These are phyloP conservation scores for Pyrenochaeta sp. DNA, from an alignment of 2,329 filamentous ascomycete genomes.

Conservation along the genomic window DNA sequence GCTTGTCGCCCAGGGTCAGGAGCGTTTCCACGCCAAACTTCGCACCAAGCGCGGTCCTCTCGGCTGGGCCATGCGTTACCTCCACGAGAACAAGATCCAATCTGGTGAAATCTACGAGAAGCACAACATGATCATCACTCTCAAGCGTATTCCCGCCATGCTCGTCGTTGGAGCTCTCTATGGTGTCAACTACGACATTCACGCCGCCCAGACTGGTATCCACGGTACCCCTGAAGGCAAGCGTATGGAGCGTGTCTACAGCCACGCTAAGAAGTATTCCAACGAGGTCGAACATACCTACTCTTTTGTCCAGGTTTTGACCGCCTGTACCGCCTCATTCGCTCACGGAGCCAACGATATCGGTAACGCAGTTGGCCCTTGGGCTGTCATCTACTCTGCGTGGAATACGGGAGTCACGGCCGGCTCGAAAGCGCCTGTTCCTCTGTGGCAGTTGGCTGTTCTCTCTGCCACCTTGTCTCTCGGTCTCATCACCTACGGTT, in stretches of 20 bases:
- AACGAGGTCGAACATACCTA: constrained; percentile 50
- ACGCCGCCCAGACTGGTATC: constrained; percentile 75
- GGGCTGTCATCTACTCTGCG: constrained; percentile 48
- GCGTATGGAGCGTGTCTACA: constrained; percentile 74
- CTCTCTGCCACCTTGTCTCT: constrained; percentile 67
- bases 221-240: constrained; percentile 74
- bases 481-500: constrained; percentile 77
- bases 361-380: constrained; percentile 47
- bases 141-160: constrained; percentile 73
- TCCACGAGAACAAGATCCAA: constrained; percentile 76
- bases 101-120: constrained; percentile 76
- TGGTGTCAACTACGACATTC: constrained; percentile 82
- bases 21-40: constrained; percentile 69
- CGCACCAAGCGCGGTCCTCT: constrained; percentile 69
- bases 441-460: constrained; percentile 79
- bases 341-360: constrained; percentile 66
- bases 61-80: constrained; percentile 83
- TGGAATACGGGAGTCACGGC: constrained; percentile 67
- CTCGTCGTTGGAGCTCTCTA: constrained; percentile 71
- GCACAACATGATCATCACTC: constrained; percentile 70
- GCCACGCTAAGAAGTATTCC: constrained; percentile 47
- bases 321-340: constrained; percentile 2
- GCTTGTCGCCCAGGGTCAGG: constrained; percentile 64
- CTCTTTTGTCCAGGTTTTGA: constrained; percentile 28
- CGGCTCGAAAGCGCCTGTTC: constrained; percentile 69